Evolutionary conservation across 345 rosid genomes (phyloP), one percentile per base, ranked within the genome.

Genomic region (Citrus cavaleriei): DNA sequence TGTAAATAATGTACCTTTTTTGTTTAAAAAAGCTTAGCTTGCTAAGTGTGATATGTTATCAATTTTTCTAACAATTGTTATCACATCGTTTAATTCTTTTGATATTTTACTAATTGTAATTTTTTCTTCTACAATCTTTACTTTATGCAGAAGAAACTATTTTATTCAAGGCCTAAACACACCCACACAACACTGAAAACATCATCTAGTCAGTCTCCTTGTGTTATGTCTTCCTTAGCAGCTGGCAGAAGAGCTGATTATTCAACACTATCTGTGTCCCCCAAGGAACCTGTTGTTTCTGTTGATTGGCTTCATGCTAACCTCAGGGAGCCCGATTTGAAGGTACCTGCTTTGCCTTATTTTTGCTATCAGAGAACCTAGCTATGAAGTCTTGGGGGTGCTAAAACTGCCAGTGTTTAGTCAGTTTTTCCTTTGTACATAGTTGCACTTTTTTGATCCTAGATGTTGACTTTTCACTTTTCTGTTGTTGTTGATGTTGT

Each of bases 281-380:
- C 87, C 40, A 88, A 77, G 76, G 97, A 91, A 71, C 94, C 99
- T 64, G 93, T 92, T 78, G 93, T 94, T 65, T 97, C 98, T 54
- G 99, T 89, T 69, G 98, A 94, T 85, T 94, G 99, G 99, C 98
- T 97, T 28, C 90, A 93, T 77, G 72, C 95, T 4, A 94, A 94
- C 79, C 93, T 93, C 62, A 86, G 76, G 80, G 92, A 86, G 79
- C 89, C 99, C 81, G 90, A 88, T 82, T 30, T 93, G 89, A 97
- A 97, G 98, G 99, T 93, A 83, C 22, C 22, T 79, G 0, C 34
- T 10, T 38, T 34, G 24, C 38, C 22, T 54, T 18, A 18, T 54
- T 54, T 55, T 24, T 73, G 60, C 30, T 35, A 21, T 58, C n/a
- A 7, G 65, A 22, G 3, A 21, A 13, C 37, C 28, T 72, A 19